Conservation (phyloP, 1,284 basidiomycete genomes). For the Veloboletus limbatus region DNA sequence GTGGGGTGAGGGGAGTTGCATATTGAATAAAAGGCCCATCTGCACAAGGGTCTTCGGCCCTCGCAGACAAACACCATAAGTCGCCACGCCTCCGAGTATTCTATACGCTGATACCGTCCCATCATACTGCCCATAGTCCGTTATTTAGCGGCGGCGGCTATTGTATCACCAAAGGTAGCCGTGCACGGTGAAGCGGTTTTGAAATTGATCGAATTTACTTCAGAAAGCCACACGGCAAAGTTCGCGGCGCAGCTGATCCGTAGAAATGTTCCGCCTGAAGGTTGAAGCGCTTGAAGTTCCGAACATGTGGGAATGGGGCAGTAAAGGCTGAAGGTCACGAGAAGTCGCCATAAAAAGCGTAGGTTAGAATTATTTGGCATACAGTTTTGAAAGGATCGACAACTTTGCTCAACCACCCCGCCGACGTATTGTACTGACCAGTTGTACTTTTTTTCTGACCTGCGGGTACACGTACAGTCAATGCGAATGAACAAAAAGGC, state of each 20-base stretch:
- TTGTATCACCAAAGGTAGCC: conserved; percentile 16
- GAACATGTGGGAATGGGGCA: conserved; percentile 4
- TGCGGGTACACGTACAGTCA: conserved; percentile 25
- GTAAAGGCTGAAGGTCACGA: conserved; percentile 3
- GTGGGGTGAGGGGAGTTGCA: conserved; percentile 12
- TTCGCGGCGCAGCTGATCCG: conserved; percentile 16
- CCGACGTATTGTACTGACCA: conserved; percentile 49
- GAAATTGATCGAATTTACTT: conserved; percentile 10
- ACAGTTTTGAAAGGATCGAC: conserved; percentile 1
- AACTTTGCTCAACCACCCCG: conserved; percentile 39
- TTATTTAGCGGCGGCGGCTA: conserved; percentile 4
- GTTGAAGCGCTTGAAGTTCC: background rate
- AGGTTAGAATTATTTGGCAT: conserved; percentile 10
- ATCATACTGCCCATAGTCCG: conserved; percentile 1
- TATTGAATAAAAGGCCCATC: conserved; percentile 1
- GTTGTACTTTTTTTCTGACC: conserved; percentile 53
- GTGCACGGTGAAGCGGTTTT: conserved; percentile 17
- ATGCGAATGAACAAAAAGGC: background rate
- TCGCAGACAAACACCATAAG: conserved; percentile 16
- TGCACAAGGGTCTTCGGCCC: conserved; percentile 22
- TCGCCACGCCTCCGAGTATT: conserved; percentile 1
- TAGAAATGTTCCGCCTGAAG: conserved; percentile 4
- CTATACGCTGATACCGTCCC: conserved; percentile 10
- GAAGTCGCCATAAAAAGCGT: conserved; percentile 2
- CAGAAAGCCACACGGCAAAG: conserved; percentile 6